These are phyloP conservation scores for Eucalyptus pumila DNA, from an alignment of 345 rosid genomes.

Conservation along the genomic window DNA sequence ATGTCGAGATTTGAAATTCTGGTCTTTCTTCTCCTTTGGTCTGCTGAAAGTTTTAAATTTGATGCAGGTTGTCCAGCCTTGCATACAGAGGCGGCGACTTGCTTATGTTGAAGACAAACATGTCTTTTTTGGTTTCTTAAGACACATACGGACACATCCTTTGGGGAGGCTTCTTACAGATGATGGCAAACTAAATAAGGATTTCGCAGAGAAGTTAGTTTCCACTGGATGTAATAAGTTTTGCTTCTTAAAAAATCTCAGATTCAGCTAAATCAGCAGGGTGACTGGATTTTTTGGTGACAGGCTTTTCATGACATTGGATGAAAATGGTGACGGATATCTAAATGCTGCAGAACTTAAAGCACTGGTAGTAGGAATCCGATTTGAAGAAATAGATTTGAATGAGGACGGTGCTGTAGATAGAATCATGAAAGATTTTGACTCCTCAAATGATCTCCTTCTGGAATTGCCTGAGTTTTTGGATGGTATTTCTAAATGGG, in stretches of 20 bases:
- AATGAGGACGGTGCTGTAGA: conserved; percentile 25
- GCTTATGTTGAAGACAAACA: conserved; percentile 65
- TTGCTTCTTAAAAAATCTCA: background rate
- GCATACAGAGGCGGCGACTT: conserved; percentile 71
- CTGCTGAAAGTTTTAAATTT: background rate
- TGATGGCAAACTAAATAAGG: conserved; percentile 18
- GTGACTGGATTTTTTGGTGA: background rate
- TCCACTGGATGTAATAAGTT: background rate
- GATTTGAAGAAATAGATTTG: conserved; percentile 23
- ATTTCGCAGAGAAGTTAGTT: conserved; percentile 15
- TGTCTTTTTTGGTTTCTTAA: conserved; percentile 35
- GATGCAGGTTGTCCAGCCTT: conserved; percentile 63
- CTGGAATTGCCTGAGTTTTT: conserved; percentile 15
- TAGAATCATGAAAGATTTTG: conserved; percentile 29
- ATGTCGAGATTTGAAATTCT: background rate
- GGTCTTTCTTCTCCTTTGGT: background rate
- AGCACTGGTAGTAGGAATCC: conserved; percentile 30
- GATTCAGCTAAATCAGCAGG: background rate
- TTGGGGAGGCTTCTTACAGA: conserved; percentile 27
- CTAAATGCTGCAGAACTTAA: conserved; percentile 25
- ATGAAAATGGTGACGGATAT: conserved; percentile 14
- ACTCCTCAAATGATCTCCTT: conserved; percentile 4
- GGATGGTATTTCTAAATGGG: conserved; percentile 28
- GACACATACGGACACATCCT: conserved; percentile 13
- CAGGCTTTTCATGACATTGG: conserved; percentile 35